Base-by-base conservation (phyloP, 805 yeast genomes). In the Saccharomycopsis synnaedendra region DNA sequence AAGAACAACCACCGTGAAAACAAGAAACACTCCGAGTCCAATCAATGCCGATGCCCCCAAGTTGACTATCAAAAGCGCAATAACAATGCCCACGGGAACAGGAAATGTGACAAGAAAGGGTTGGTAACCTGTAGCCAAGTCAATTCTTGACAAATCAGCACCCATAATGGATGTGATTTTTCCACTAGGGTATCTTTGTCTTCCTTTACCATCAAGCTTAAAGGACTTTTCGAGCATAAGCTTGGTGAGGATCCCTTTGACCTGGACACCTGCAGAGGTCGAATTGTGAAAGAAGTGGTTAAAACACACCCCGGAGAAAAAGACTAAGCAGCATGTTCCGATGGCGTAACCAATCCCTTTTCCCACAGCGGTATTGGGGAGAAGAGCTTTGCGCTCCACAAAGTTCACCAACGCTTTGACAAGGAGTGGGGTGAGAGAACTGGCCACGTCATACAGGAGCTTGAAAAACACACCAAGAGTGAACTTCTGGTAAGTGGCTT, bases 111-210 rank as follows among this genome's bases (percentile, higher is more conserved):
- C 53, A 6, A 76, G 62, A 55, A 77, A 72, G 3, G 81, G 78
- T 55, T 76, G 76, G 57, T 78, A 80, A 3, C 75, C 76, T 41
- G 75, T 62, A 19, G 85, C 85, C 54, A 81, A 67, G 60, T 84
- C 93, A 46, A 85, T 72, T 56, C 90, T 74, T 11, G 85, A 74
- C 41, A 84, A 68, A 60, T 85, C 95, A 3, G 89, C 79, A 36
- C 89, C 82, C 71, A 85, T 70, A 60, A 85, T 60, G 4, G 87
- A 78, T 8, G 93, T 83, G 50, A 85, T 70, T 45, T 71, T 73
- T 29, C 87, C 79, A 19, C 76, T 64, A 0, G 88, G 71, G 58
- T 60, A 83, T 43, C 68, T 62, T 54, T 72, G 72, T 46, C 72
- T 70, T 1, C 87, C 70, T 44, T 66, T 63, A 3, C 78, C 71